Evolutionary conservation across 345 rosid species (phyloP), one percentile per base, ranked within the genome.

Genomic region (Geranium brycei): DNA sequence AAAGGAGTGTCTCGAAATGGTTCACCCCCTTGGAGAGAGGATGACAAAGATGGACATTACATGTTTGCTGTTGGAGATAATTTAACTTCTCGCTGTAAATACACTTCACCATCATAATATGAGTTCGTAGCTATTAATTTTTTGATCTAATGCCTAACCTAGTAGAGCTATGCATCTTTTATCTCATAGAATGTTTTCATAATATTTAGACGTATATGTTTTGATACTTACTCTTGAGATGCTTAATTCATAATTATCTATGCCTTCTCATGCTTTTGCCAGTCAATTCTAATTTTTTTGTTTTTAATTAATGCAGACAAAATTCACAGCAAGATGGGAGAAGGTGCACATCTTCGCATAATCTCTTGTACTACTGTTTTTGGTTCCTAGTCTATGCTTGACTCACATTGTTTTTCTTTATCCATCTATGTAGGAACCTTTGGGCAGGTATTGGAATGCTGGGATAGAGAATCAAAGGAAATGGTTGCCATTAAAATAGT

Each of bases 11-110:
- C 76, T 76, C 83, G 80, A 80, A 88, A 79, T 81, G 87, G 81
- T 76, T 86, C 95, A 30, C 88, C 97, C 72, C 96, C 91, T 30
- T 79, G 88, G 91, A 76, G 96, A 72, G 97, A 86, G 75, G 96
- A 91, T 82, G 95, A 91, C 91, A 91, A 88, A 73, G 95, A 91
- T 83, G 96, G 96, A 56, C 97, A 91, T 91, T 91, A 83, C 88
- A 85, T 82, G 91, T 91, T 91, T 91, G 93, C 85, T 74, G 77
- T 86, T 67, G 97, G 97, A 80, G 96, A 91, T 65, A 86, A 83
- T 86, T 83, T 90, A 83, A 84, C 92, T 58, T 78, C 92, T 58
- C 97, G 95, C 92, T 90, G 97, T 71, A 90, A 90, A 80, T 82
- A 63, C 78, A 75, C 91, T 85, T 80, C 66, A 70, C 82, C 68